Evolutionary conservation across 1,284 basidiomycete species (phyloP).

Genomic region (Schizophyllum amplum): DNA sequence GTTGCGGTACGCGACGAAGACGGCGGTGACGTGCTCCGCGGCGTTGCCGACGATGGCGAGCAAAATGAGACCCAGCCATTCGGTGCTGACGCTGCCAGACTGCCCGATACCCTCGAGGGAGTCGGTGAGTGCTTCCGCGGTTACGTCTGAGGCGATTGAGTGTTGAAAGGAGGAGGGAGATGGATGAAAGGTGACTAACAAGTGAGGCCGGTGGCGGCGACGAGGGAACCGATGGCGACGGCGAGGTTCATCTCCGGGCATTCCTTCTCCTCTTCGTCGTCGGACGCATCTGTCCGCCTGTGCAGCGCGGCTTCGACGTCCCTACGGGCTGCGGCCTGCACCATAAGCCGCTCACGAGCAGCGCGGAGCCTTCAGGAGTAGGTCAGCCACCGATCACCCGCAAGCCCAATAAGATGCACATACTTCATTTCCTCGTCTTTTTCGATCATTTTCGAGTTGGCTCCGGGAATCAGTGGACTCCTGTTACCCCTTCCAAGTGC

Average conservation of each 20-base stretch:
- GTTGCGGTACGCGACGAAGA: constrained; percentile 82
- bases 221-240: constrained; percentile 47
- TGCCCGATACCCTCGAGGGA: constrained; percentile 62
- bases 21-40: constrained; percentile 81
- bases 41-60: constrained; percentile 86
- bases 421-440: constrained; percentile 10
- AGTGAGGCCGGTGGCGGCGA: constrained; percentile 46
- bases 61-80: constrained; percentile 82
- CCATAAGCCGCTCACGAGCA: constrained; percentile 1
- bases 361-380: background rate
- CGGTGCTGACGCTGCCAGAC: constrained; percentile 48
- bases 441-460: background rate
- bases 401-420: background rate
- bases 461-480: background rate
- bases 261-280: constrained; percentile 38
- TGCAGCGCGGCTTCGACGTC: background rate
- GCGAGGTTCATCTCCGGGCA: constrained; percentile 46
- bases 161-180: background rate
- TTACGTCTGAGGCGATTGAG: constrained; percentile 38
- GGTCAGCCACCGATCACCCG: too few species aligned
- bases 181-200: constrained; percentile 30
- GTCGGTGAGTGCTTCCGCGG: constrained; percentile 79
- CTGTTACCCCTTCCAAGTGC: background rate
- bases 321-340: background rate
- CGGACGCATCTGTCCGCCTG: background rate